Evolutionary conservation across 2,329 filamentous ascomycete genomes (phyloP), one percentile per base, ranked within the genome.

Genomic region (Tothia fuscella): DNA sequence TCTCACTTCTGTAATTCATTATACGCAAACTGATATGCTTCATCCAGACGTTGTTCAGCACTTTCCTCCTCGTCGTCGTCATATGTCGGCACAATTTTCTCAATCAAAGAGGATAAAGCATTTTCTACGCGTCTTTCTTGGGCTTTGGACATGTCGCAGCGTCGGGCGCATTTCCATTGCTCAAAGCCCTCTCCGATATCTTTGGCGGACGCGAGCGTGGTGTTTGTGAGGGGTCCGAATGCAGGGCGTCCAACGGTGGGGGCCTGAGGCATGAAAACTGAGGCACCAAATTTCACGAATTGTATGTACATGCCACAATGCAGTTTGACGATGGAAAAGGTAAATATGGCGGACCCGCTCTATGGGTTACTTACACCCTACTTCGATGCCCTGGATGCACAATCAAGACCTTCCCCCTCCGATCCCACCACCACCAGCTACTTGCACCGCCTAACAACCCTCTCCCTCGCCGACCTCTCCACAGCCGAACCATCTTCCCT

Each of bases 81-180:
- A 48, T 78, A 70, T 38, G 71, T 66, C 42, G 82, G 82, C 43
- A 91, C 68, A 45, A 89, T 67, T 55, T 82, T 80, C 52, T 78
- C 70, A 56, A 93, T 78, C 56, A 93, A 71, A 61, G 81, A 80
- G 58, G 83, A 76, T 57, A 93, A 78, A 58, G 83, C 85, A 59
- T 41, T 33, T 20, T 31, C 39, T 12, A 41, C 29, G 29, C 39
- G 39, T 32, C 34, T 20, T 26, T 29, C 39, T 14, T 29, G 34
- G 30, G 39, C 19, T 41, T 41, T 41, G 5, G 30, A 41, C 39
- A 41, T 41, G 29, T 6, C 16, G 12, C 9, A 12, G 10, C 19
- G 6, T 14, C 14, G 5, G 9, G 30, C 19, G 30, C 20, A 37
- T 46, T 35, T 20, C 21, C 20, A 29, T 33, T n/a, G n/a, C n/a